Evolutionary conservation across 139 green algal species (phyloP), one percentile per base, ranked within the genome.

Genomic region (Haematococcus sp.): DNA sequence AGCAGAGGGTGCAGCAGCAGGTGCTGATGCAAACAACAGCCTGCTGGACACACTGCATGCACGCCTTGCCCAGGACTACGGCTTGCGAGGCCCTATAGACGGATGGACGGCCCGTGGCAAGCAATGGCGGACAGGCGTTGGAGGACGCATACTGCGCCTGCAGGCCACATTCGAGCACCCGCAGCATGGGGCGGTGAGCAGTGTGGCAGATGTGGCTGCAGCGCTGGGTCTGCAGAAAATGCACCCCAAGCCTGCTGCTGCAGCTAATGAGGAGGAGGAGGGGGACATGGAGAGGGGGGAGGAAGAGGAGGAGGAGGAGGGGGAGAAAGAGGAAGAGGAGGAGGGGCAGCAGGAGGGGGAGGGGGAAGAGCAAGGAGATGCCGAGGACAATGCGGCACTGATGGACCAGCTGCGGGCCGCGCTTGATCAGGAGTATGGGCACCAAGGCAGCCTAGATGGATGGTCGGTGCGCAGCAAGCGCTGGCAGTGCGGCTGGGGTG

Each of bases 201-300:
- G n/a, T n/a, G n/a, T n/a, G n/a, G n/a, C n/a, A n/a, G n/a, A n/a
- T n/a, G n/a, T n/a, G n/a, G n/a, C n/a, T n/a, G n/a, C n/a, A n/a
- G n/a, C n/a, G n/a, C n/a, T n/a, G n/a, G n/a, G n/a, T n/a, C n/a
- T n/a, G 1, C 40, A 7, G 64, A 11, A 51, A 2, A 40, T 5
- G 40, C 5, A 58, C 25, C 7, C 59, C 20, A 9, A 66, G 59
- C 25, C 32, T 20, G 63, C 63, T 22, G 32, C 63, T 35, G 31
- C 32, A 31, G 31, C 63, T 35, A 17, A 16, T 35, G 32, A 31
- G 31, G 33, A 31, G 31, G 63, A 31, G n/a, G 63, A 65, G 44
- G 49, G 20, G 49, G 72, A n/a, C 40, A 43, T 63, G 11, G 25
- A 70, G 71, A n/a, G 56, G 33, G 72, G 25, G 2, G 58, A 67